Base-by-base conservation (phyloP, 164 flowering plant genomes). In the Annona cherimola region DNA sequence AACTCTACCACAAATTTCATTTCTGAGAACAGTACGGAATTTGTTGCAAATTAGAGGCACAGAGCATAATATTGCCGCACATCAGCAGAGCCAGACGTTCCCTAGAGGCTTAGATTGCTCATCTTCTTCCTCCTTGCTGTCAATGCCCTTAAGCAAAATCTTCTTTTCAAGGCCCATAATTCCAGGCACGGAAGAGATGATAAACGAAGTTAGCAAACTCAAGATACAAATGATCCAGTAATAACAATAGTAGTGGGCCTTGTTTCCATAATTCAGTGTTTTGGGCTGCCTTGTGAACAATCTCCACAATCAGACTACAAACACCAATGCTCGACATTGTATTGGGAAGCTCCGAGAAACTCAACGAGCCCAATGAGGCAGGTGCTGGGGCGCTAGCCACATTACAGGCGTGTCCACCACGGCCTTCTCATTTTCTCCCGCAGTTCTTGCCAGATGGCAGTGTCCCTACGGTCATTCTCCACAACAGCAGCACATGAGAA, bases 321-420 rank as follows among this genome's bases (percentile, higher is more conserved):
- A 91, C 6, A 84, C 86, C 97, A 41, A 91, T 80, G 68, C 93
- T 91, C 0, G 96, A 83, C 96, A 91, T 91, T 69, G 79, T 87
- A 74, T 82, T 90, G 0, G 98, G 97, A 69, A 91, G 79, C 81
- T 91, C 88, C 0, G 88, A 75, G 76, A 90, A 93, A 74, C 77
- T 94, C 97, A 0, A 94, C 90, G 35, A 94, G 55, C 3, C 98
- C 98, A 19, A 19, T 14, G 55, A 94, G 66, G 74, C 79, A 70
- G 35, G 45, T 83, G 62, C 43, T 89, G 93, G 5, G 96, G 96
- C 4, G 89, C 81, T 3, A 94, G 85, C 97, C 94, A 91, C 84
- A 90, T 63, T 0, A 97, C 98, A 1, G 98, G 87, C 91, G 91
- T 90, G 54, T 66, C 86, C 83, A 81, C 77, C 20, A 77, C 60